These are phyloP conservation scores for Geosmithia putterillii DNA, from an alignment of 2,329 filamentous ascomycete species.

Conservation along the genomic window DNA sequence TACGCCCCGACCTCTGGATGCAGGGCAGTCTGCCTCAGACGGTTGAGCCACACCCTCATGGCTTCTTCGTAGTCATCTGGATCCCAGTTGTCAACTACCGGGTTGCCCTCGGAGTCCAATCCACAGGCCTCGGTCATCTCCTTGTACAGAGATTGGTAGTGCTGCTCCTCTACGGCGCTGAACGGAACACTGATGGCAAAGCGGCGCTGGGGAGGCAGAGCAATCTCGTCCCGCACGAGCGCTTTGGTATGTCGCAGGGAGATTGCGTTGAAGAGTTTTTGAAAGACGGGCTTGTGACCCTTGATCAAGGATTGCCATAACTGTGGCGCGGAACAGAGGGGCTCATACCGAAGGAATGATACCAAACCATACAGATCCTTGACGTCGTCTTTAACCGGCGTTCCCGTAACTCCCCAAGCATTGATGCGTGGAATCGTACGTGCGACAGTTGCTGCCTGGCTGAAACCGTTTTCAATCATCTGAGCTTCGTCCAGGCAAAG, in stretches of 20 bases:
- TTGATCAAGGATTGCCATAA: constrained; percentile 58
- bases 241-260: constrained; percentile 80
- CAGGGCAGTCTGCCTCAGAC: constrained; percentile 70
- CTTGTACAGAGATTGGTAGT: constrained; percentile 66
- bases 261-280: constrained; percentile 56
- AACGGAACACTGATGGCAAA: constrained; percentile 85
- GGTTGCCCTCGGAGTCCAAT: constrained; percentile 51
- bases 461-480: constrained; percentile 85
- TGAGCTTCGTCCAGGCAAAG: constrained; percentile 72
- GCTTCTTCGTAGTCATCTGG: constrained; percentile 50
- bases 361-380: constrained; percentile 69
- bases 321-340: constrained; percentile 52
- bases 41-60: constrained; percentile 71
- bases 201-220: constrained; percentile 70
- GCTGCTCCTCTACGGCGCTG: constrained; percentile 79
- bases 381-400: constrained; percentile 71
- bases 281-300: constrained; percentile 51
- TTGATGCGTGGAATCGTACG: constrained; percentile 70
- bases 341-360: constrained; percentile 67
- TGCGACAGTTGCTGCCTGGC: constrained; percentile 70
- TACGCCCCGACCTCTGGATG: constrained; percentile 70
- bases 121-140: constrained; percentile 62
- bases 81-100: constrained; percentile 50
- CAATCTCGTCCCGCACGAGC: constrained; percentile 64
- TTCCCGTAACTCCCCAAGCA: constrained; percentile 83